These are phyloP conservation scores for Dendrocalamus sinicus DNA, from an alignment of 176 grass and related monocot species.

Conservation along the genomic window DNA sequence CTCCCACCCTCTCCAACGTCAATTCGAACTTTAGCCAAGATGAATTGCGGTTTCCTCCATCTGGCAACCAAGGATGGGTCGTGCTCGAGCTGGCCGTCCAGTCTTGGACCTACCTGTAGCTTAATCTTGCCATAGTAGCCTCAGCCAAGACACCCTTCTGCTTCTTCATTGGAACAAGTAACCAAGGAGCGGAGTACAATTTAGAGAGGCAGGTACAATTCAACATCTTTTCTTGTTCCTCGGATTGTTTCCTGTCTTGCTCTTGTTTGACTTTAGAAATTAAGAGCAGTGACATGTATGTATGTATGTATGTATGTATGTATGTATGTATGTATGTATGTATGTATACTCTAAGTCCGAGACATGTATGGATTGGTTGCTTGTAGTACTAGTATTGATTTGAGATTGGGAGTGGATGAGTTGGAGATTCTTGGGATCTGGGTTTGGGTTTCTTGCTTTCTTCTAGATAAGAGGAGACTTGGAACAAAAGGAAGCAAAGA, in stretches of 20 bases:
- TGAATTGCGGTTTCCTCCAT: neutral
- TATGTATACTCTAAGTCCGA: neutral
- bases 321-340: neutral
- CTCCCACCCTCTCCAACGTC: neutral
- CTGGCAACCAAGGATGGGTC: neutral
- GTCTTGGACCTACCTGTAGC: neutral
- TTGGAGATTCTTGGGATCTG: constrained; percentile 41
- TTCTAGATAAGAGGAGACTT: neutral
- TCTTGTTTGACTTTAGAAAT: neutral
- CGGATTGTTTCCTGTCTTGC: neutral
- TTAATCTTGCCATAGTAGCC: neutral
- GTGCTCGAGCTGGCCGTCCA: neutral
- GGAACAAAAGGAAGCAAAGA: constrained; percentile 33
- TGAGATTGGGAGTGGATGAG: neutral
- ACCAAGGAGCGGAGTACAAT: neutral
- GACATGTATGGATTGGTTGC: neutral
- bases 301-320: neutral
- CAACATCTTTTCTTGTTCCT: neutral
- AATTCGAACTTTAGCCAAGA: neutral
- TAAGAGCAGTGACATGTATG: neutral
- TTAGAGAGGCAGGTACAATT: constrained; percentile 8
- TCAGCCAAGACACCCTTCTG: neutral
- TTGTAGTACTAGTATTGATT: neutral
- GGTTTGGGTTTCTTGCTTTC: neutral
- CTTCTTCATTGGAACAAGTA: neutral